Conservation (phyloP, 306 rosid genomes). For the Begonia masoniana region DNA sequence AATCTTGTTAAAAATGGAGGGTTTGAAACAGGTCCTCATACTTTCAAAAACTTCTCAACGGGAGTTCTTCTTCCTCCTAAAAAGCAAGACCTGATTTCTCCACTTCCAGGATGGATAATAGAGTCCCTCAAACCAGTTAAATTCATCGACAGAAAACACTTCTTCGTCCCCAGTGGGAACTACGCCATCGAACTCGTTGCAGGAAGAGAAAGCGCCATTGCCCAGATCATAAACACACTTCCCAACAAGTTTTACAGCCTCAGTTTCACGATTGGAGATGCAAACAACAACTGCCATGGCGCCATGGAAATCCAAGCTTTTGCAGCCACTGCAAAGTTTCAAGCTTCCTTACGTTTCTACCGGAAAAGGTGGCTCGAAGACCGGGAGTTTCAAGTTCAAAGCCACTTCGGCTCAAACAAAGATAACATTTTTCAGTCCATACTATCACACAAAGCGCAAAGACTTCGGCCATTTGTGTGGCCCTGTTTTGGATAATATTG, state of each 20-base stretch:
- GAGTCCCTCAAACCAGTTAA: slow-evolving; percentile 46
- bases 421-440: slow-evolving; percentile 34
- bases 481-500: slow-evolving; percentile 36
- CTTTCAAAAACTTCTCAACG: slow-evolving; percentile 35
- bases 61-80: slow-evolving; percentile 40
- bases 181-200: slow-evolving; percentile 34
- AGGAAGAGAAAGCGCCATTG: slow-evolving; percentile 38
- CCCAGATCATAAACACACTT: slow-evolving; percentile 37
- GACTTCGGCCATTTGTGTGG: slow-evolving; percentile 39
- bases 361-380: slow-evolving; percentile 30
- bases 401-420: slow-evolving; percentile 19
- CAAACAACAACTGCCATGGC: slow-evolving; percentile 40
- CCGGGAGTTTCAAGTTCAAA: slow-evolving; percentile 29
- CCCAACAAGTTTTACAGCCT: slow-evolving; percentile 29
- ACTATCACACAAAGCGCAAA: slow-evolving; percentile 28
- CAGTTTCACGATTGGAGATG: slow-evolving; percentile 40
- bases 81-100: slow-evolving; percentile 22
- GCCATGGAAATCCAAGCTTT: slow-evolving; percentile 38
- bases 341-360: slow-evolving; percentile 22
- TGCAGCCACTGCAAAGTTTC: slow-evolving; percentile 26
- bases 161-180: slow-evolving; percentile 29
- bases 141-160: slow-evolving; percentile 33
- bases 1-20: slow-evolving; percentile 34
- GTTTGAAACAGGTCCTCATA: slow-evolving; percentile 37
- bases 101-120: slow-evolving; percentile 44